phyloP scores from a whole-genome alignment of 805 yeast genomes.

The Sungouiella thailandica region DNA sequence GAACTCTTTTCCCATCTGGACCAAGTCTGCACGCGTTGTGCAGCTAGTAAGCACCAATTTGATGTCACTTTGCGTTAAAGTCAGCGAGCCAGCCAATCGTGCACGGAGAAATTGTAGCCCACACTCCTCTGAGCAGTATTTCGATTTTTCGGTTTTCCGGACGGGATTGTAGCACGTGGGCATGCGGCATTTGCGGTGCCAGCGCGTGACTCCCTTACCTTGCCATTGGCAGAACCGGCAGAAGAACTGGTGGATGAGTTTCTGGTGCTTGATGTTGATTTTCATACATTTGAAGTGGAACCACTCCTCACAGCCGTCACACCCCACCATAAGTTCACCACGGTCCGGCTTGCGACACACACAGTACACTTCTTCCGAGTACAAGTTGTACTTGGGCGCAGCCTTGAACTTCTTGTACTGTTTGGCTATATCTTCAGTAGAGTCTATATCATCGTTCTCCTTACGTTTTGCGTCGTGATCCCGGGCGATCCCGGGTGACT shows the following conservation, averaged over 20 bases:
- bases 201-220: conserved; percentile 48
- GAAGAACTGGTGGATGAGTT: conserved; percentile 57
- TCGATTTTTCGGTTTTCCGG: conserved; percentile 39
- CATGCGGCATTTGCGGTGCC: conserved; percentile 76
- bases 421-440: conserved; percentile 28
- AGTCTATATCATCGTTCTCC: conserved; percentile 18
- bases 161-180: conserved; percentile 54
- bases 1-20: conserved; percentile 27
- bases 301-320: conserved; percentile 96
- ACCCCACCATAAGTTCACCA: conserved; percentile 79
- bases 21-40: conserved; percentile 17
- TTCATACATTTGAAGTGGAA: conserved; percentile 78
- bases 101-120: conserved; percentile 45
- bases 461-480: conserved; percentile 10
- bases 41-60: conserved; percentile 23
- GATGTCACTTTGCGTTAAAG: conserved; percentile 15
- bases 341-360: conserved; percentile 73
- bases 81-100: conserved; percentile 17
- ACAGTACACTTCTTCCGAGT: conserved; percentile 68
- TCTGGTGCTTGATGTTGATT: conserved; percentile 44
- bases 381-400: conserved; percentile 39
- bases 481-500: conserved; percentile 8
- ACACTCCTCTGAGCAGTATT: conserved; percentile 73
- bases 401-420: conserved; percentile 32
- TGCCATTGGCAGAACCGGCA: conserved; percentile 69